Conservation (phyloP, 1,139 yeast species). For the Saccharomyces hybrid region DNA sequence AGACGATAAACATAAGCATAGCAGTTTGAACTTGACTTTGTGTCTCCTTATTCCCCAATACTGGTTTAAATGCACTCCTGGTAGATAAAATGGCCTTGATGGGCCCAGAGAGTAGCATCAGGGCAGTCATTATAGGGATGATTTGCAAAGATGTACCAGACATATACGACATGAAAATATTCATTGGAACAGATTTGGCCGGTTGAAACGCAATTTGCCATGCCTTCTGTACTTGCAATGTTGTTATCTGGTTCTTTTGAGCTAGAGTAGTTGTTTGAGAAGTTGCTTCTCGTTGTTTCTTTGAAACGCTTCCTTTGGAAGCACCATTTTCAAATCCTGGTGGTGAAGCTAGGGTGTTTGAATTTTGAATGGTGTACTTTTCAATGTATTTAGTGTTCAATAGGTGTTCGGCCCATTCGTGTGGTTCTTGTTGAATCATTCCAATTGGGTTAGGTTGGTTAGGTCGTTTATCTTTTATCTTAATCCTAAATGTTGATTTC, state of each 20-base stretch:
- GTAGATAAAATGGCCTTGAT: constrained; percentile 61
- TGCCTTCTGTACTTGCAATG: constrained; percentile 54
- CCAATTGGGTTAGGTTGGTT: no score
- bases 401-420: constrained; percentile 20
- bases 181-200: constrained; percentile 83
- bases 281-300: constrained; percentile 3
- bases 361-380: constrained; percentile 4
- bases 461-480: no score
- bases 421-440: constrained; percentile 5
- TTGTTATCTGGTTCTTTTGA: constrained; percentile 28
- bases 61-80: constrained; percentile 39
- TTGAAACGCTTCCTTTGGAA: constrained; percentile 5
- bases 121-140: constrained; percentile 85
- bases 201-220: constrained; percentile 87
- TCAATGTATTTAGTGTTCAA: constrained; percentile 10
- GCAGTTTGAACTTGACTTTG: constrained; percentile 40
- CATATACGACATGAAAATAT: constrained; percentile 84
- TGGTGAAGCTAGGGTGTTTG: constrained; percentile 19
- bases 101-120: constrained; percentile 76
- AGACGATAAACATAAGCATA: constrained; percentile 44
- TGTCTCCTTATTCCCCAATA: constrained; percentile 34
- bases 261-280: neutral
- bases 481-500: neutral
- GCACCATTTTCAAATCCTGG: constrained; percentile 16
- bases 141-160: constrained; percentile 86